A percentile compares a stretch with the other conserved stretches of the same genome.
Conservation (phyloP, 2,329 filamentous ascomycete genomes). For the Dactylellina sp. region DNA sequence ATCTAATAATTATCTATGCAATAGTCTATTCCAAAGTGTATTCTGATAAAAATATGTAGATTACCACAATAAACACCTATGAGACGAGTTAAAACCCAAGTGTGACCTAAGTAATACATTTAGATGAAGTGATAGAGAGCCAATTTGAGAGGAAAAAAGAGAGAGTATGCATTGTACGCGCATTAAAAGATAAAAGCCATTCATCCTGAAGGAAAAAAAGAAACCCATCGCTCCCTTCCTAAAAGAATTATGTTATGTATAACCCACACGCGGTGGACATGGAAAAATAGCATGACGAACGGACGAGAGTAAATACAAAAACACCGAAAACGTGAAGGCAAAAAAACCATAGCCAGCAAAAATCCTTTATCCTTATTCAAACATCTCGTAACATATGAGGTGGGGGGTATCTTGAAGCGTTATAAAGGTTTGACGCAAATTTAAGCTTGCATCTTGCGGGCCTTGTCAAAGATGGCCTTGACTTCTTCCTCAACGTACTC, state of each 20-base stretch:
- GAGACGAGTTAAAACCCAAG: neutral
- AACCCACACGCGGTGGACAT: neutral
- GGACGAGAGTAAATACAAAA: neutral
- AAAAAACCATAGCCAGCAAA: constrained; percentile 10
- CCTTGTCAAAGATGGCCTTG: constrained; percentile 56
- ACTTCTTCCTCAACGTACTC: constrained; percentile 53
- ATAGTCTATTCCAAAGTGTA: neutral
- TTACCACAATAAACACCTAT: neutral
- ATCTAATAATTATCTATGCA: too few relatives aligned
- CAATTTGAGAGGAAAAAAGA: constrained; percentile 22
- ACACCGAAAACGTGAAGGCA: neutral
- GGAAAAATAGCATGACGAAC: neutral
- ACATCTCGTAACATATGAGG: constrained; percentile 10
- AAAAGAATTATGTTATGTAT: neutral
- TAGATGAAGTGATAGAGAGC: neutral
- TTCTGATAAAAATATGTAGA: neutral
- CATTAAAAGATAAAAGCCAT: too few relatives aligned
- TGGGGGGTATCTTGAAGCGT: constrained; percentile 1
- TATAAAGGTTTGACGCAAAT: constrained; percentile 8
- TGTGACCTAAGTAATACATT: constrained; percentile 14
- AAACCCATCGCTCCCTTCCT: too few relatives aligned
- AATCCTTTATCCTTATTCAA: constrained; percentile 34
- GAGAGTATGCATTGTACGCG: neutral
- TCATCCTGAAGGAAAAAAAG: too few relatives aligned
- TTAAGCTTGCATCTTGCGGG: constrained; percentile 42